phyloP scores from a whole-genome alignment of 1,284 basidiomycete species.

The Pterulicium gracile region DNA sequence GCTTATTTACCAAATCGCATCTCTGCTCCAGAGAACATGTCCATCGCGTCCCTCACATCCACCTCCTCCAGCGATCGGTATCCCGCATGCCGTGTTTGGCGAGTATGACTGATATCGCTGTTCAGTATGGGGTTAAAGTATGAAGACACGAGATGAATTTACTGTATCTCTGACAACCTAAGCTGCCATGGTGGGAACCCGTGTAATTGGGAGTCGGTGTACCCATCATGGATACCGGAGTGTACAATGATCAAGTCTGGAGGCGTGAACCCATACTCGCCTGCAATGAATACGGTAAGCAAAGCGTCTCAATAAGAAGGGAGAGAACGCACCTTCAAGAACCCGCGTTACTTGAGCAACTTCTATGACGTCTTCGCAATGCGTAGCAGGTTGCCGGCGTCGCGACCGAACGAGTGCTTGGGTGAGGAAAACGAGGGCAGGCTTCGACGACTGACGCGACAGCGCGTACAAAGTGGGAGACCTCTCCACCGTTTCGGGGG shows the following conservation, averaged over 20 bases:
- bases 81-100: slow-evolving; percentile 6
- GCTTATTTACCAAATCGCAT: slow-evolving; percentile 69
- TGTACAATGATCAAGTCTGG: slow-evolving; percentile 72
- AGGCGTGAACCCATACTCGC: slow-evolving; percentile 39
- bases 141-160: slow-evolving; percentile 17
- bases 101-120: slow-evolving; percentile 3
- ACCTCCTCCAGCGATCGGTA: slow-evolving; percentile 32
- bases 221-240: slow-evolving; percentile 28
- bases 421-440: slow-evolving; percentile 34
- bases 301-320: slow-evolving; percentile 4
- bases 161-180: slow-evolving; percentile 67
- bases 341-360: slow-evolving; percentile 34
- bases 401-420: slow-evolving; percentile 22
- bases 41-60: slow-evolving; percentile 54
- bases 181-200: slow-evolving; percentile 76
- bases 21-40: slow-evolving; percentile 58
- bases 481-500: no score
- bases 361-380: slow-evolving; percentile 23
- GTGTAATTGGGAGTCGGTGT: slow-evolving; percentile 37
- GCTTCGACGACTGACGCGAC: slow-evolving; percentile 40
- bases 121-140: slow-evolving; percentile 7
- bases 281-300: slow-evolving; percentile 14
- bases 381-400: slow-evolving; percentile 11
- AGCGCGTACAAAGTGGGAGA: slow-evolving; percentile 30
- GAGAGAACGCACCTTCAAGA: slow-evolving; percentile 40